phyloP scores from a whole-genome alignment of 2,329 filamentous ascomycete genomes.

The Microsporum canis region DNA sequence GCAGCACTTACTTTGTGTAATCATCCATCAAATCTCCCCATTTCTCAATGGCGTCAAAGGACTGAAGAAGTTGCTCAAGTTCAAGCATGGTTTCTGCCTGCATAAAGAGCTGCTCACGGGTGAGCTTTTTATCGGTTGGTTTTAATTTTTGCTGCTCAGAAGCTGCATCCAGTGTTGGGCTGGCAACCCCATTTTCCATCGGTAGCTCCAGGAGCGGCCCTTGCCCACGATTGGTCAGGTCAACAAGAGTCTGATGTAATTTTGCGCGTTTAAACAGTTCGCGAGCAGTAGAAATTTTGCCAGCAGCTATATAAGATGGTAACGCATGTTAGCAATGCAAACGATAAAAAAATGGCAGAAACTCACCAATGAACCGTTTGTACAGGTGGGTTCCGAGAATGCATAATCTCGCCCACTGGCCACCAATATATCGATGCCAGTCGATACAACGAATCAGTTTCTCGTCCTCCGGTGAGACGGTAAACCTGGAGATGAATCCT shows the following conservation, averaged over 20 bases:
- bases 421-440: constrained; percentile 64
- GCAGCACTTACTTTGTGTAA: constrained; percentile 29
- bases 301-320: constrained; percentile 19
- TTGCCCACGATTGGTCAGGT: constrained; percentile 22
- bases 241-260: constrained; percentile 37
- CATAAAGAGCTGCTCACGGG: constrained; percentile 17
- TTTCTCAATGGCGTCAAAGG: constrained; percentile 57
- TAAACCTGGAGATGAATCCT: constrained; percentile 55
- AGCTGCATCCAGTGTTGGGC: background rate
- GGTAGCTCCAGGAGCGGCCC: background rate
- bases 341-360: background rate
- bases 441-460: constrained; percentile 69
- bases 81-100: constrained; percentile 48
- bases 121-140: constrained; percentile 12
- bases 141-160: constrained; percentile 13
- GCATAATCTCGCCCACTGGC: constrained; percentile 61
- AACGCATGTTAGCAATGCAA: constrained; percentile 12
- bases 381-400: constrained; percentile 60
- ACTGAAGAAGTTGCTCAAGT: constrained; percentile 55
- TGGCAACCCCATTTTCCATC: constrained; percentile 17
- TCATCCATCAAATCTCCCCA: constrained; percentile 47
- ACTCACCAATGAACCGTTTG: constrained; percentile 72
- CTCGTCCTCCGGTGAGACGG: constrained; percentile 50
- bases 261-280: constrained; percentile 42
- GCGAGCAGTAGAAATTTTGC: constrained; percentile 44